Conservation (phyloP, 192 early-diverging fungal genomes). For the Martensiomyces pterosporus region DNA sequence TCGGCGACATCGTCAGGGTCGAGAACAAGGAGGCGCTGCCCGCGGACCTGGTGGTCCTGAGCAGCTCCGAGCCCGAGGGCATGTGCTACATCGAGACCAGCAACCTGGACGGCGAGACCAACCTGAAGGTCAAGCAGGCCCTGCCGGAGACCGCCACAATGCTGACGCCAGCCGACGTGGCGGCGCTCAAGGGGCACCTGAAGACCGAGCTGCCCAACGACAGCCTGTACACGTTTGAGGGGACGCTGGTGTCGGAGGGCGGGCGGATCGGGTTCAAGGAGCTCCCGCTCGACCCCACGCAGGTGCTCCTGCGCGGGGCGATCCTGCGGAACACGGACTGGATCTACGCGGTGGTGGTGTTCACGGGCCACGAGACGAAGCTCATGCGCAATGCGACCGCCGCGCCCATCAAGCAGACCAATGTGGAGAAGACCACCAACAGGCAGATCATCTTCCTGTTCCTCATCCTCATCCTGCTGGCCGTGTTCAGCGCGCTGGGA, state of each 20-base stretch:
- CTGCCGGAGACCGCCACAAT: constrained; percentile 76
- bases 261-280: constrained; percentile 55
- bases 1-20: constrained; percentile 90
- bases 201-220: constrained; percentile 95
- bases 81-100: constrained; percentile 98
- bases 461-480: constrained; percentile 75
- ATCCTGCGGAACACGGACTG: constrained; percentile 91
- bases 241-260: constrained; percentile 51
- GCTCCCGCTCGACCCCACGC: constrained; percentile 81
- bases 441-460: constrained; percentile 92
- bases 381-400: constrained; percentile 91
- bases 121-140: constrained; percentile 96
- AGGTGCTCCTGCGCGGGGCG: constrained; percentile 91
- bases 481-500: constrained; percentile 83
- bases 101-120: constrained; percentile 97
- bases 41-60: constrained; percentile 86
- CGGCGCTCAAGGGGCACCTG: constrained; percentile 62
- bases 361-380: constrained; percentile 97
- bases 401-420: constrained; percentile 91
- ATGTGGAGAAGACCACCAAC: constrained; percentile 88
- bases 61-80: constrained; percentile 91
- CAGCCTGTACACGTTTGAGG: constrained; percentile 94
- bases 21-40: constrained; percentile 87
- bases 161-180: constrained; percentile 66
- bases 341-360: constrained; percentile 91